phyloP scores from a whole-genome alignment of 2,329 filamentous ascomycete species.

The Periconia digitata region DNA sequence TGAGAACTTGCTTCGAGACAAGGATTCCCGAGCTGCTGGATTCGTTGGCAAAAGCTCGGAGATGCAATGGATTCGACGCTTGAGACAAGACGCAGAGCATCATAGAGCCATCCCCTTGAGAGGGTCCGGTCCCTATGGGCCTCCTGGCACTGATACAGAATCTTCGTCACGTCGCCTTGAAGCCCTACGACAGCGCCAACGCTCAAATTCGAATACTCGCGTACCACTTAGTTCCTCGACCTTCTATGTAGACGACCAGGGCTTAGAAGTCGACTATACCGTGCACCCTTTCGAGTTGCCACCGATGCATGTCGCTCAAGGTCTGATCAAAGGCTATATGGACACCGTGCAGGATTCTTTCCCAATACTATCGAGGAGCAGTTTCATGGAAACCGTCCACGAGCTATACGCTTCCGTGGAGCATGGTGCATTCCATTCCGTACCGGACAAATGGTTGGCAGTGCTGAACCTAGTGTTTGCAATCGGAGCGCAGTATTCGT shows the following conservation, averaged over 20 bases:
- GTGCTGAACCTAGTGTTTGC: slow-evolving; percentile 45
- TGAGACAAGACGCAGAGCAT: too few relatives aligned
- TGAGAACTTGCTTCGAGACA: slow-evolving; percentile 17
- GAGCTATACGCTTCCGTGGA: slow-evolving; percentile 22
- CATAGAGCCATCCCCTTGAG: slow-evolving; percentile 13
- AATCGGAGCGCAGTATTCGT: slow-evolving; percentile 38
- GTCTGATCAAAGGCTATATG: too few relatives aligned
- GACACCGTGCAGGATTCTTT: too few relatives aligned
- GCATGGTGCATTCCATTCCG: slow-evolving; percentile 8
- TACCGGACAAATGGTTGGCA: slow-evolving; percentile 26
- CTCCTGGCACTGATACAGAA: slow-evolving; percentile 3
- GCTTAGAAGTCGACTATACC: slow-evolving; percentile 24
- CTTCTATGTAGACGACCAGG: slow-evolving; percentile 40
- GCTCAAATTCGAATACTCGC: slow-evolving; percentile 9
- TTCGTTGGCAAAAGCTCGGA: slow-evolving; percentile 23
- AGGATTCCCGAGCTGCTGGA: slow-evolving; percentile 20
- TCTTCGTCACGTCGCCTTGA: neutral
- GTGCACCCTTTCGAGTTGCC: too few relatives aligned
- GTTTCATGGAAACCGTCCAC: slow-evolving; percentile 42
- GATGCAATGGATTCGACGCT: slow-evolving; percentile 18
- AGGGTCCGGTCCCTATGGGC: slow-evolving; percentile 14
- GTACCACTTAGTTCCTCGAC: slow-evolving; percentile 22
- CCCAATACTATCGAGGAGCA: slow-evolving; percentile 30
- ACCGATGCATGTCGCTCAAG: too few relatives aligned
- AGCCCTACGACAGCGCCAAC: neutral